Conservation (phyloP, 1,284 basidiomycete genomes). For the Cystobasidiaceae sp. region DNA sequence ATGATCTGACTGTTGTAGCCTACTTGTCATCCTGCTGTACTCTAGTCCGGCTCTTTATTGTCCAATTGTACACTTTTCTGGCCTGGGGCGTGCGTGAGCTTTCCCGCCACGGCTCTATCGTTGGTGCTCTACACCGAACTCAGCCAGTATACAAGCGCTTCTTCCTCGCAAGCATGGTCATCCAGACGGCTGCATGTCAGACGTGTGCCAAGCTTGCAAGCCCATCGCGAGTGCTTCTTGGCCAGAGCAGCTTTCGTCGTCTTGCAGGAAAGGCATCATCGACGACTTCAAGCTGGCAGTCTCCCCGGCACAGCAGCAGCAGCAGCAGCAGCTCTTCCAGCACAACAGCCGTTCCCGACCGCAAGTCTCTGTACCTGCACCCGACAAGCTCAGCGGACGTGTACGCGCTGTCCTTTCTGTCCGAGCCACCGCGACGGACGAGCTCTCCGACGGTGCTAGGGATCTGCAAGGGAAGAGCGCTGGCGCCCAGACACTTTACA, state of each 20-base stretch:
- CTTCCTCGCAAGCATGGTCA: background rate
- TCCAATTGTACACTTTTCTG: too few species aligned
- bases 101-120: too few species aligned
- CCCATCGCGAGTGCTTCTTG: background rate
- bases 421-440: conserved; percentile 1
- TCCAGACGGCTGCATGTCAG: background rate
- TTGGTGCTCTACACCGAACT: too few species aligned
- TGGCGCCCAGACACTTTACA: conserved; percentile 7
- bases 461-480: background rate
- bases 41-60: too few species aligned
- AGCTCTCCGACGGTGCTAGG: conserved; percentile 24
- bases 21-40: too few species aligned
- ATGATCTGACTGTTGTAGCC: too few species aligned
- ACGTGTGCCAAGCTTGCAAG: too few species aligned
- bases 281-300: background rate
- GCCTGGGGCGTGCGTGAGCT: too few species aligned
- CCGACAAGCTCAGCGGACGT: background rate
- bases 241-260: background rate
- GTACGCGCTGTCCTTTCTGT: conserved; percentile 17
- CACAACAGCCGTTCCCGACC: background rate
- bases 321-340: background rate
- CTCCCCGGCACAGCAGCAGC: background rate
- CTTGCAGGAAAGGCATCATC: background rate
- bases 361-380: conserved; percentile 6
- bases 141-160: background rate